Base-by-base conservation (phyloP, 768 basidiomycete species). In the Collybia sp. region DNA sequence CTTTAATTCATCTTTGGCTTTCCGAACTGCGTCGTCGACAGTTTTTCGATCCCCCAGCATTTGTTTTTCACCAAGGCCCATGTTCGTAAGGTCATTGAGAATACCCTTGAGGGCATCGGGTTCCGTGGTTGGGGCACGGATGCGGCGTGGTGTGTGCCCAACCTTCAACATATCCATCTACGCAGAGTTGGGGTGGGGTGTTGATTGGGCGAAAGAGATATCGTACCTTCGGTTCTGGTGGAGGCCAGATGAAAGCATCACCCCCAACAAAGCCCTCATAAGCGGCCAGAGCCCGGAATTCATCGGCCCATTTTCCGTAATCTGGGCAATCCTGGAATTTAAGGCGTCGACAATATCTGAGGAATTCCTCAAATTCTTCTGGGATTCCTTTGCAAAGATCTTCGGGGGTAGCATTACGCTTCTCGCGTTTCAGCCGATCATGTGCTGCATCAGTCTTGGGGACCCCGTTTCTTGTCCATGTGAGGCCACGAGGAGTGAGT, bases 401-500 rank as follows among this genome's bases (percentile, higher is more conserved):
- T 53, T 86, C 84, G 25, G 85, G 79, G 0, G 67, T 69, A 1
- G 83, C 79, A 31, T 58, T 61, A 36, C 70, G 69, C 59, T 90
- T 90, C 47, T 77, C 79, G n/a, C 71, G 72, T 44, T 82, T 88
- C 12, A 90, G 64, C 2, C 69, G 71, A 20, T 75, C 68, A 61
- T 88, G 86, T 9, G 79, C 79, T 13, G 68, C 71, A 16, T 81
- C 76, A 5, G 80, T 80, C 53, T 83, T 85, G 6, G 87, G 87
- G 12, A 89, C 76, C n/a, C 87, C 87, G 49, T 85, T 84, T 17
- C 87, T 76, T 34, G 85, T 89, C 87, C 87, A 90, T 13, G 77
- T 65, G 17, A 90, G 75, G 8, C 87, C 87, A 12, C 80, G 76
- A 2, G 87, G 86, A 5, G 82, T 90, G 37, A 90, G 70, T 18